Percentiles rank a stretch among this genome's conserved stretches.
phyloP scores from a whole-genome alignment of 1,284 basidiomycete genomes.

The Microbotryum intermedium region DNA sequence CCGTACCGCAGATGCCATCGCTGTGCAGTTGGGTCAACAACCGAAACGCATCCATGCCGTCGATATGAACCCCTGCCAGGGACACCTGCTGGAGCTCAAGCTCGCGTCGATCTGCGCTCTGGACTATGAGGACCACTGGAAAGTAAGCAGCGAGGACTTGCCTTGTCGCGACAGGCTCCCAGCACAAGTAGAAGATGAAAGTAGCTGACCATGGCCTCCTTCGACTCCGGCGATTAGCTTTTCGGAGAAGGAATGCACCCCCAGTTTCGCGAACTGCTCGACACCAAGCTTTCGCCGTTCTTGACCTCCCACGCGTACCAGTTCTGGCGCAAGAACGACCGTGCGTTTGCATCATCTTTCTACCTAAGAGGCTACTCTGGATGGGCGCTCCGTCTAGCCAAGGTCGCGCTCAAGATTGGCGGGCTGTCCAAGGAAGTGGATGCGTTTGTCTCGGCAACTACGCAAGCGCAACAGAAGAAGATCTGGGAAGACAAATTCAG shows the following conservation, averaged over 20 bases:
- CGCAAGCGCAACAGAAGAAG: slow-evolving; percentile 53
- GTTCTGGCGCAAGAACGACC: slow-evolving; percentile 60
- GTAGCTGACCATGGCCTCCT: background rate
- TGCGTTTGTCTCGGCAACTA: slow-evolving; percentile 51
- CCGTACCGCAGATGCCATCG: background rate
- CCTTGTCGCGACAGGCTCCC: no score
- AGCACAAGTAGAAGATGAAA: no score
- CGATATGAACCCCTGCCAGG: slow-evolving; percentile 48
- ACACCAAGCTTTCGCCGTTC: slow-evolving; percentile 58
- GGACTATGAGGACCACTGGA: slow-evolving; percentile 60
- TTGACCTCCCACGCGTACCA: slow-evolving; percentile 67
- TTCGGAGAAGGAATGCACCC: slow-evolving; percentile 62
- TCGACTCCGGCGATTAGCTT: slow-evolving; percentile 37
- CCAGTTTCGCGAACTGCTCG: slow-evolving; percentile 57
- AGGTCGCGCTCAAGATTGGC: slow-evolving; percentile 53
- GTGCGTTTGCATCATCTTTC: slow-evolving; percentile 58
- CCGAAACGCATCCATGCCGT: slow-evolving; percentile 46
- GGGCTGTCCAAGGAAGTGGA: slow-evolving; percentile 55
- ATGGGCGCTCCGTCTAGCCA: slow-evolving; percentile 59
- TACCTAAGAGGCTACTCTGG: slow-evolving; percentile 68
- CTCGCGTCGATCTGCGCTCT: slow-evolving; percentile 59
- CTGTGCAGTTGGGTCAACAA: slow-evolving; percentile 38
- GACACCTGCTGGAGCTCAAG: slow-evolving; percentile 67
- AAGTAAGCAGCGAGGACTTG: slow-evolving; percentile 25
- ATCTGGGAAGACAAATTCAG: slow-evolving; percentile 58